Evolutionary conservation across 495 filamentous ascomycete genomes (phyloP), one percentile per base, ranked within the genome.

Genomic region (Margaritispora aquatica): DNA sequence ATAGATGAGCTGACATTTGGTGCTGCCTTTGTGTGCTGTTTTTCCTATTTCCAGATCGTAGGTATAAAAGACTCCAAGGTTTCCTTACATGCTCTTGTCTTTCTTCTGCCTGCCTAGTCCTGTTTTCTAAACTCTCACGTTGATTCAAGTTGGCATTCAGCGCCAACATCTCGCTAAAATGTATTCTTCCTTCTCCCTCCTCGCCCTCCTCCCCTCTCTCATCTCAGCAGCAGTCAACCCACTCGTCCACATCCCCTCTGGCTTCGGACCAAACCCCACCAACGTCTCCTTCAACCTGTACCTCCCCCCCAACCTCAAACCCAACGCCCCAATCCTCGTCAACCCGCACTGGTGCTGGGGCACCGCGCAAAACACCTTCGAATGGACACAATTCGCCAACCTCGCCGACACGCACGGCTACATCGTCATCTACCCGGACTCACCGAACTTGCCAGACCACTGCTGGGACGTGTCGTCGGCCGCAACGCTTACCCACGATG

Each of bases 381-480:
- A 48, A 1, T 70, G 70, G 46, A 75, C 76, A 0, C 75, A 75
- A 4, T 80, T 78, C 55, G 77, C 76, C 9, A 58, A 63, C 0
- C 70, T 76, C 23, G 76, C 80, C 21, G 82, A 84, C 46, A 29
- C 64, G 24, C 69, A 81, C 57, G 80, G 80, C 47, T 84, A 78
- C 67, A 80, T 83, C 38, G 71, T 82, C 58, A 79, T 83, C 66
- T 82, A 78, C 70, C 80, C 79, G 1, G 66, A 74, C 48, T 73
- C 77, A 7, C 71, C 76, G 15, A 73, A 47, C 7, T 17, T 19
- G 65, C 58, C 61, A 15, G 76, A 72, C 41, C 72, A 66, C 26
- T 86, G 83, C 72, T 88, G 82, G 82, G 84, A 88, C 57, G 80
- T 84, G 44, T 76, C 76, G 21, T 81, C 78, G 1, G 66, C 72